Percentiles rank a stretch among this genome's conserved stretches.
Evolutionary conservation across 176 grass and related monocot species (phyloP).

Genomic region (Otatea glauca): DNA sequence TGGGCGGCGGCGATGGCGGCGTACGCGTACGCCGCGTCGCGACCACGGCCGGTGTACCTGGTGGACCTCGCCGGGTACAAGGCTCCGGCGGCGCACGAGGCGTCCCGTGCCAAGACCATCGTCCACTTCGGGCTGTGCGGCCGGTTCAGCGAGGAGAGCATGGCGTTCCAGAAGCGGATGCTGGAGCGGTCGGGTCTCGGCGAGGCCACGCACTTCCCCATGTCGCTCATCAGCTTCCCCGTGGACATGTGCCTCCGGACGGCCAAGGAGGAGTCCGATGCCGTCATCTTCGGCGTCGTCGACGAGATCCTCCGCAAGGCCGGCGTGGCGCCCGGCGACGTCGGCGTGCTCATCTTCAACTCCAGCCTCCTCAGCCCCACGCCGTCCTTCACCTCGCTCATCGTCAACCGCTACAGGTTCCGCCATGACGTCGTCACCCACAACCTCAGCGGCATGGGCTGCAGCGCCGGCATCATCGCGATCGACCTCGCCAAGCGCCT

Average conservation of each 20-base stretch:
- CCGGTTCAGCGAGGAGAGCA: conserved; percentile 58
- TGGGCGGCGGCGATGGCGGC: conserved; percentile 16
- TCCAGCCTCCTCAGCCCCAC: conserved; percentile 87
- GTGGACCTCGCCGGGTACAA: conserved; percentile 66
- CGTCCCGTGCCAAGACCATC: conserved; percentile 64
- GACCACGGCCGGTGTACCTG: conserved; percentile 68
- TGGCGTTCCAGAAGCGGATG: conserved; percentile 92
- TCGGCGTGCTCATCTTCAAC: conserved; percentile 81
- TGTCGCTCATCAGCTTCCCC: conserved; percentile 60
- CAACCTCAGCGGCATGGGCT: conserved; percentile 96
- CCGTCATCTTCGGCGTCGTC: conserved; percentile 73
- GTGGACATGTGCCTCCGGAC: conserved; percentile 62
- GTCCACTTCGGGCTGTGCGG: conserved; percentile 62
- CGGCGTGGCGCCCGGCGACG: conserved; percentile 22
- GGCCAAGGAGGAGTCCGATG: conserved; percentile 78
- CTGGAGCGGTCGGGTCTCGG: conserved; percentile 85
- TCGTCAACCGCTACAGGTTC: conserved; percentile 67
- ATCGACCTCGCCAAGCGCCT: conserved; percentile 84
- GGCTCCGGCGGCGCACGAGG: conserved; percentile 49
- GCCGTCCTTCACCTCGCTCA: conserved; percentile 80
- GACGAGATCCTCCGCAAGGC: conserved; percentile 65
- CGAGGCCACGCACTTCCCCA: conserved; percentile 75
- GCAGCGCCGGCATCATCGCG: conserved; percentile 91
- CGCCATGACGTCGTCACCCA: conserved; percentile 58
- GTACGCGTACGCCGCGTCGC: conserved; percentile 47